Evolutionary conservation across 371 early-diverging fungal genomes (phyloP), one percentile per base, ranked within the genome.

Genomic region (Apophysomyces elegans): DNA sequence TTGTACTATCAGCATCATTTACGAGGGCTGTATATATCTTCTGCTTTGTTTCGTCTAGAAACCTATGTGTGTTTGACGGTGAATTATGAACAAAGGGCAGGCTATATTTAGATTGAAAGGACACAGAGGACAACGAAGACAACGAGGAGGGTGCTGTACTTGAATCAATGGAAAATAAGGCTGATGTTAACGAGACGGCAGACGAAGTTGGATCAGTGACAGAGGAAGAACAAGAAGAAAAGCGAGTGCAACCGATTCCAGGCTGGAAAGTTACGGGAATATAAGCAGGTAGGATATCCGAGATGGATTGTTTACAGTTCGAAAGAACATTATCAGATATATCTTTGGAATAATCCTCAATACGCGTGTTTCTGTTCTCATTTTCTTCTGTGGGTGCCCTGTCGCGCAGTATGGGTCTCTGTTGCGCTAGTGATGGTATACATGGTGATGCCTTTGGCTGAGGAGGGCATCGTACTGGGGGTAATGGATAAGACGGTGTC

Each of bases 111-210:
- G 54, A 57, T 12, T 69, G 62, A 12, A 67, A 69, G 26, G 58
- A 47, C 4, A 61, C 41, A 46, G 69, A 65, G 3, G 69, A 69
- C 13, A 65, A 56, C 7, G 65, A 63, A 11, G 69, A 69, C 8
- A 65, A 56, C 7, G 65, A 63, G 12, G 69, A 69, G 4, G 65
- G 35, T 37, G 65, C 58, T 37, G 69, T 65, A 5, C 41, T 1
- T 1, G 65, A 50, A 11, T 50, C 54, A 4, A 50, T 69, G 7
- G 69, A 69, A 58, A 69, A 69, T 26, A 65, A 32, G 7, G 61
- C 58, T 3, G 66, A 44, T 35, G 38, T 21, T 18, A 36, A 56
- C 11, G 69, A 61, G 35, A 37, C 45, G 4, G 61, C 21, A 9
- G 64, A 61, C 45, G 38, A 57, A 18, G 67, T 62, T 58, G 61